A percentile compares a stretch with the other conserved stretches of the same genome.
Evolutionary conservation across 257 asterid species (phyloP).

Genomic region (Scutellaria galericulata): DNA sequence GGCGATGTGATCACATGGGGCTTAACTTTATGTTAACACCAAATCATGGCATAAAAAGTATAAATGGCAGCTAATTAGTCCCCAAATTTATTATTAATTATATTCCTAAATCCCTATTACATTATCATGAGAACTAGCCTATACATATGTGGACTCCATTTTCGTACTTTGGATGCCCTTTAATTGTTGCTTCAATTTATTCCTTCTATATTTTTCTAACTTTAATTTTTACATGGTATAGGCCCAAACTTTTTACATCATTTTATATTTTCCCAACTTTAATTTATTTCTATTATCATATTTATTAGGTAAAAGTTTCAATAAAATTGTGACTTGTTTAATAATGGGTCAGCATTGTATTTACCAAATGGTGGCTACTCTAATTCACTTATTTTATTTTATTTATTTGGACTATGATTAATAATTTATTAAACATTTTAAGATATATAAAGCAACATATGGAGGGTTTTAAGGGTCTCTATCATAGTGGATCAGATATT

Average conservation of each 20-base stretch:
- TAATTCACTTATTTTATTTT: not conserved
- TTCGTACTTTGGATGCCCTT: constrained; percentile 34
- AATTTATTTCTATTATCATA: too few relatives aligned
- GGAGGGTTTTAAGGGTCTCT: constrained; percentile 29
- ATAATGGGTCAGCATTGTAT: too few relatives aligned
- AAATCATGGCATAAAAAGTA: constrained; percentile 50
- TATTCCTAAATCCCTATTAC: constrained; percentile 23
- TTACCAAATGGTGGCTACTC: too few relatives aligned
- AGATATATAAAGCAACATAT: not conserved
- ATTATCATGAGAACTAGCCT: constrained; percentile 35
- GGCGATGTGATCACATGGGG: constrained; percentile 53
- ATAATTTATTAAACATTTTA: not conserved
- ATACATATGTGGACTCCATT: not conserved
- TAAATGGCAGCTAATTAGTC: constrained; percentile 39
- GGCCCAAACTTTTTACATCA: too few relatives aligned
- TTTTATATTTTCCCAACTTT: not conserved
- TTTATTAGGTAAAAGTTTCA: too few relatives aligned
- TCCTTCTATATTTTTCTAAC: not conserved
- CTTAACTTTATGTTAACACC: constrained; percentile 41
- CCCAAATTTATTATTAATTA: constrained; percentile 14
- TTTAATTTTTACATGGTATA: too few relatives aligned
- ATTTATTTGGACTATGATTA: not conserved
- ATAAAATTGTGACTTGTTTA: too few relatives aligned
- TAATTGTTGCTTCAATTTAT: not conserved
- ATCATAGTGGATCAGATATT: constrained; percentile 38